Percentiles rank a stretch among this genome's conserved stretches.
These are phyloP conservation scores for Eutypa lata DNA, from an alignment of 2,329 filamentous ascomycete genomes.

Conservation along the genomic window DNA sequence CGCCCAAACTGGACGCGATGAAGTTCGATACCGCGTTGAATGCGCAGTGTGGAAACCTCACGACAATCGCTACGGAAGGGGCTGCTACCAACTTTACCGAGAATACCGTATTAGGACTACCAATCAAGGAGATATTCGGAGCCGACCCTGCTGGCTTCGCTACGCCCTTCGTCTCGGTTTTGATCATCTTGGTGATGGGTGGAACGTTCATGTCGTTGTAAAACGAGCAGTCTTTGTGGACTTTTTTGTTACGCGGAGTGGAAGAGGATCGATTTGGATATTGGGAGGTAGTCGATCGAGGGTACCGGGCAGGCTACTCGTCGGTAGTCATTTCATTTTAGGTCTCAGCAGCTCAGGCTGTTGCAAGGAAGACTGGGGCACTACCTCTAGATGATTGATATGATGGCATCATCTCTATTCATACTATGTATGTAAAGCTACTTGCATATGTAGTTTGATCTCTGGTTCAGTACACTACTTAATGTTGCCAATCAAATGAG, in stretches of 20 bases:
- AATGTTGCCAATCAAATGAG: too few species aligned
- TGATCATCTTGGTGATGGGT: slow-evolving; percentile 22
- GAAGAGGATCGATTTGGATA: background rate
- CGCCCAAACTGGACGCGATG: slow-evolving; percentile 33
- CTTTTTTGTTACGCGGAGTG: background rate
- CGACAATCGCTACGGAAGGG: slow-evolving; percentile 38
- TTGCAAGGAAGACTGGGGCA: too few species aligned
- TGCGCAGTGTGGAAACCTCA: slow-evolving; percentile 42
- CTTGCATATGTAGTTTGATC: background rate
- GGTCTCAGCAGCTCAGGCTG: too few species aligned
- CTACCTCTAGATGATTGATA: too few species aligned
- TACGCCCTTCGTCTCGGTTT: slow-evolving; percentile 17
- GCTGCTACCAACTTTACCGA: slow-evolving; percentile 42
- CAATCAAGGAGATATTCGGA: slow-evolving; percentile 29
- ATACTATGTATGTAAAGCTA: background rate
- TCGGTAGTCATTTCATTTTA: too few species aligned
- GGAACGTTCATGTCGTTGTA: slow-evolving; percentile 20
- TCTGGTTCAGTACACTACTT: too few species aligned
- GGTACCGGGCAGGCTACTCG: too few species aligned
- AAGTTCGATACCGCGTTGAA: slow-evolving; percentile 39
- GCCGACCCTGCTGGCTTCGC: slow-evolving; percentile 20
- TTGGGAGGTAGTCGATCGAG: too few species aligned
- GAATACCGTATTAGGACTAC: slow-evolving; percentile 35
- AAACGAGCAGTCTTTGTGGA: background rate
- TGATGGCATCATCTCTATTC: too few species aligned